Base-by-base conservation (phyloP, 2,329 filamentous ascomycete species). In the Fusarium armeniacum region DNA sequence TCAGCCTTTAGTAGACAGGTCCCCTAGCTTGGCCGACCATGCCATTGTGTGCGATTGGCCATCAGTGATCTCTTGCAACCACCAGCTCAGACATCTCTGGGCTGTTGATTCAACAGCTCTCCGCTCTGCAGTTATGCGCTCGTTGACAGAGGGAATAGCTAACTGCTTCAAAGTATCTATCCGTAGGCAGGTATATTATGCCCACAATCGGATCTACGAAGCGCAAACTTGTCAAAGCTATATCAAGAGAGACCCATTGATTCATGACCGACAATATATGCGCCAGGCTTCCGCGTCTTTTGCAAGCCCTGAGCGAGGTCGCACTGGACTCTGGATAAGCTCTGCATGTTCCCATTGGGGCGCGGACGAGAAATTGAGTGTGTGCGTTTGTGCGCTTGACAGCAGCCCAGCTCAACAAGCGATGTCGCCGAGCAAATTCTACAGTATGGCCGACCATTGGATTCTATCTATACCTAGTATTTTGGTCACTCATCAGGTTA, bases 21-120 rank as follows among this genome's bases (percentile, higher is more conserved):
- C 56, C 63, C 54, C 35, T 41, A 55, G 67, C 55, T 72, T 58
- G 65, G 59, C 71, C 65, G 45, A 65, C 71, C 55, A 70, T 59
- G 49, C 54, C 51, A 57, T 45, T 45, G 54, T 26, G 62, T 52
- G 66, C 62, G 61, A 74, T 74, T 75, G 73, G 73, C 63, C 67
- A 58, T 59, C 56, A 47, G 41, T 56, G 45, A 55, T 63, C 53
- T 69, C 41, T 53, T 66, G 60, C 58, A 68, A 65, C 56, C 69
- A 71, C 26, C 68, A 71, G 35, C 60, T 71, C 54, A 61, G 68
- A 68, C 60, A 64, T 67, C 52, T 58, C 57, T 62, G 47, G 57
- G 62, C 57, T 52, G 63, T 51, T 59, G 51, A 68, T 63, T 60
- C 62, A 32, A 67, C n/a, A 58, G 62, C 59, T 59, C 52, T 58